These are phyloP conservation scores for Ambrosia trifida DNA, from an alignment of 129 eudicot genomes.

Conservation along the genomic window DNA sequence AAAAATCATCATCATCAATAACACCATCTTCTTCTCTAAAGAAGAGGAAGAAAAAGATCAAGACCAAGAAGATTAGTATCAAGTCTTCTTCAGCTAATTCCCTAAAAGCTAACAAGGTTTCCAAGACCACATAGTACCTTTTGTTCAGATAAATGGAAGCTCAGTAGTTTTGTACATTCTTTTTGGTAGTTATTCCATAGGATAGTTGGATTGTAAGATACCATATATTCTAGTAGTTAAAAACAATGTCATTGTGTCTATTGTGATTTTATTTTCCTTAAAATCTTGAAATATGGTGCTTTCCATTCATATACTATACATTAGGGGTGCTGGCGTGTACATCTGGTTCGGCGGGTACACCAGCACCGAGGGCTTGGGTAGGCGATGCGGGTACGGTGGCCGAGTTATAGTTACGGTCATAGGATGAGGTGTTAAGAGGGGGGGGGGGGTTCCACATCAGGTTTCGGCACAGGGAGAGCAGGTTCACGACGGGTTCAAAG, in stretches of 20 bases:
- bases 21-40: background rate
- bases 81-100: conserved; percentile 3
- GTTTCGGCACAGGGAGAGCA: no score
- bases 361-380: no score
- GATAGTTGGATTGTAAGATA: conserved; percentile 7
- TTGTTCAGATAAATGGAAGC: background rate
- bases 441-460: no score
- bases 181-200: background rate
- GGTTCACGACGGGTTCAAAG: no score
- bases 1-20: background rate
- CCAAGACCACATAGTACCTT: conserved; percentile 7
- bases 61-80: conserved; percentile 3
- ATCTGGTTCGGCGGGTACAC: no score
- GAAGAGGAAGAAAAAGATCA: conserved; percentile 23
- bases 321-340: no score
- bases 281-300: background rate
- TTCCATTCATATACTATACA: background rate
- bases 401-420: no score
- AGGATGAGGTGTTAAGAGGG: no score
- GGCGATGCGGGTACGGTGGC: no score
- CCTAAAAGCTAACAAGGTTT: conserved; percentile 19
- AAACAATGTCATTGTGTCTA: background rate
- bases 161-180: conserved; percentile 13
- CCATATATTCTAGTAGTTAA: background rate
- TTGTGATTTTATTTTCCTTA: background rate